Conservation (phyloP, 257 asterid genomes). For the Euphrasia confusa region DNA sequence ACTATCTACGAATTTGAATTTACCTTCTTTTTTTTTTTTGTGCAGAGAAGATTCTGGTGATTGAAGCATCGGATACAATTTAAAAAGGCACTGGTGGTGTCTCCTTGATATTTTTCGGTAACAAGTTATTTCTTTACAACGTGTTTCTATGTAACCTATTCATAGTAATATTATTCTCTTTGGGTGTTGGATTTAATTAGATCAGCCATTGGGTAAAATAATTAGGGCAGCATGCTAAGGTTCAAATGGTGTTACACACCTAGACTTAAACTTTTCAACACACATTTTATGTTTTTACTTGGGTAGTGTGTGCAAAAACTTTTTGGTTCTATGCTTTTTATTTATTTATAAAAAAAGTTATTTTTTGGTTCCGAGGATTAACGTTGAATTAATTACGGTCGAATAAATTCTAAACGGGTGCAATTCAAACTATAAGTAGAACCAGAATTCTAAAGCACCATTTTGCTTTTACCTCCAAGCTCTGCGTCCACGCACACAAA, state of each 20-base stretch:
- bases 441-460: not conserved
- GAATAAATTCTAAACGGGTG: not conserved
- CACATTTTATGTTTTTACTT: conserved; percentile 1
- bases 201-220: too few species aligned
- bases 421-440: not conserved
- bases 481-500: conserved; percentile 1
- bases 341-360: too few species aligned
- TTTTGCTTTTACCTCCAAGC: not conserved
- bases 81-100: conserved; percentile 29
- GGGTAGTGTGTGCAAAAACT: not conserved
- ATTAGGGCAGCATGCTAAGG: too few species aligned
- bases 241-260: not conserved
- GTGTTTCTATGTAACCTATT: conserved; percentile 9
- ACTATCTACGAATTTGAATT: conserved; percentile 38
- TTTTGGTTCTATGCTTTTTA: too few species aligned
- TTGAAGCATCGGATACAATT: conserved; percentile 27
- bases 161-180: not conserved
- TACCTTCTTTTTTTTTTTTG: conserved; percentile 18
- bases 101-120: conserved; percentile 32
- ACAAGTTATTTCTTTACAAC: conserved; percentile 16
- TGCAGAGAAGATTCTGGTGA: conserved; percentile 62
- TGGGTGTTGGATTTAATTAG: too few species aligned
- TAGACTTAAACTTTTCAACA: not conserved
- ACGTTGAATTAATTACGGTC: not conserved
- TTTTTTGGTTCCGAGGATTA: not conserved